phyloP scores from a whole-genome alignment of 805 yeast species.

The Saccharomycopsis fibuligera region DNA sequence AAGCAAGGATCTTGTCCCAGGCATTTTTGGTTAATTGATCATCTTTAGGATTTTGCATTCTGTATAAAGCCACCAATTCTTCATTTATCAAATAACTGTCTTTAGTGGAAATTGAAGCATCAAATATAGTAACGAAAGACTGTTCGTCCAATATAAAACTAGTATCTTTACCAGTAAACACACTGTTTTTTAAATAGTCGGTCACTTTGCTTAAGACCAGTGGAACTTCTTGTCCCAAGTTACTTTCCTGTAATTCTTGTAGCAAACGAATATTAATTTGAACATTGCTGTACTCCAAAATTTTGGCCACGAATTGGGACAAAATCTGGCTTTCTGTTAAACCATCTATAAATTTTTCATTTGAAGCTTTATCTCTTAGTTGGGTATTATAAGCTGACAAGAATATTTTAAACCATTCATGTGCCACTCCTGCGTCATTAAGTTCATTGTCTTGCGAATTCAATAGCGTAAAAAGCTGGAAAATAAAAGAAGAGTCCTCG shows the following conservation, averaged over 20 bases:
- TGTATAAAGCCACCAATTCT: background rate
- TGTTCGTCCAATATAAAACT: background rate
- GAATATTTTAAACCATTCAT: background rate
- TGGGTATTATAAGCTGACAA: background rate
- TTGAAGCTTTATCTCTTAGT: background rate
- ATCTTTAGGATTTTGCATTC: background rate
- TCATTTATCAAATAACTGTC: slow-evolving; percentile 4
- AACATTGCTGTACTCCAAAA: background rate
- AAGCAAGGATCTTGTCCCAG: slow-evolving; percentile 15
- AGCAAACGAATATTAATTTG: background rate
- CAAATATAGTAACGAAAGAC: slow-evolving; percentile 1
- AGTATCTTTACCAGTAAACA: background rate
- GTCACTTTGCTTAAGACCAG: background rate
- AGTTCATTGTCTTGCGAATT: background rate
- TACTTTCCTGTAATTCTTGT: background rate
- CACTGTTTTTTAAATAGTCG: background rate
- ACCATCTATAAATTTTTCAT: background rate
- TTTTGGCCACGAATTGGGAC: background rate
- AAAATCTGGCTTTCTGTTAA: slow-evolving; percentile 1
- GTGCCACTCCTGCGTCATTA: background rate
- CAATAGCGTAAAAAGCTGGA: slow-evolving; percentile 1
- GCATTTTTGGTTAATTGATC: slow-evolving; percentile 4
- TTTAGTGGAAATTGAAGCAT: background rate
- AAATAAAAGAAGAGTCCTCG: background rate
- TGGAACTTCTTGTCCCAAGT: background rate